These are phyloP conservation scores for Ceratobasidium sp. DNA, from an alignment of 1,284 basidiomycete genomes.

Conservation along the genomic window DNA sequence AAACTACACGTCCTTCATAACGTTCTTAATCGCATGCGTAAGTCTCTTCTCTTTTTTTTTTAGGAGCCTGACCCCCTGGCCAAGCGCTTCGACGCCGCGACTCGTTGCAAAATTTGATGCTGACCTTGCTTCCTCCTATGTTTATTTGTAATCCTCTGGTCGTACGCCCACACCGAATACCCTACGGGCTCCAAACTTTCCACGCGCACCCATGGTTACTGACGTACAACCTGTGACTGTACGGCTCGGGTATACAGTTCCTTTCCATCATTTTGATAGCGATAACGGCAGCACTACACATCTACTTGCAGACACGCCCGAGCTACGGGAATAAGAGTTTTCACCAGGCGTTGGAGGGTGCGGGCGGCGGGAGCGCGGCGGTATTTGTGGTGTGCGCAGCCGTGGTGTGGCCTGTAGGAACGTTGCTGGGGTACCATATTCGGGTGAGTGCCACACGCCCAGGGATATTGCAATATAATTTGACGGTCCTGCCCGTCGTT, in stretches of 20 bases:
- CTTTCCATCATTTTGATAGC: conserved; percentile 78
- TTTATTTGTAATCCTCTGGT: background rate
- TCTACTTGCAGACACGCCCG: conserved; percentile 70
- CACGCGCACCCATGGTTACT: background rate
- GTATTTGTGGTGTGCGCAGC: conserved; percentile 75
- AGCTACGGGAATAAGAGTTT: conserved; percentile 58
- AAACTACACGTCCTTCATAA: conserved; percentile 91
- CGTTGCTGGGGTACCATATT: conserved; percentile 84
- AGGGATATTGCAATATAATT: background rate
- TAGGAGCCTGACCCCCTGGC: no score
- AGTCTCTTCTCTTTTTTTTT: conserved; percentile 54
- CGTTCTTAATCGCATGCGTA: conserved; percentile 77
- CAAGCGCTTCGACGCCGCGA: no score
- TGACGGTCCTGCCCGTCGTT: conserved; percentile 41
- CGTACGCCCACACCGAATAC: background rate
- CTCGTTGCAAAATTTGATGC: background rate
- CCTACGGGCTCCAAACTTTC: conserved; percentile 8
- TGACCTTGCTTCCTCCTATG: background rate
- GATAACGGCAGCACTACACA: conserved; percentile 82
- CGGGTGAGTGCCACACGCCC: conserved; percentile 65
- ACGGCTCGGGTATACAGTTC: conserved; percentile 59
- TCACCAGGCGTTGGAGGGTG: conserved; percentile 62
- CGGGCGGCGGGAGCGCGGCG: conserved; percentile 79
- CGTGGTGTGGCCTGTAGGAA: conserved; percentile 83
- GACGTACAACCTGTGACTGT: background rate